These are phyloP conservation scores for Diaporthe sp. DNA, from an alignment of 2,329 filamentous ascomycete genomes.

Conservation along the genomic window DNA sequence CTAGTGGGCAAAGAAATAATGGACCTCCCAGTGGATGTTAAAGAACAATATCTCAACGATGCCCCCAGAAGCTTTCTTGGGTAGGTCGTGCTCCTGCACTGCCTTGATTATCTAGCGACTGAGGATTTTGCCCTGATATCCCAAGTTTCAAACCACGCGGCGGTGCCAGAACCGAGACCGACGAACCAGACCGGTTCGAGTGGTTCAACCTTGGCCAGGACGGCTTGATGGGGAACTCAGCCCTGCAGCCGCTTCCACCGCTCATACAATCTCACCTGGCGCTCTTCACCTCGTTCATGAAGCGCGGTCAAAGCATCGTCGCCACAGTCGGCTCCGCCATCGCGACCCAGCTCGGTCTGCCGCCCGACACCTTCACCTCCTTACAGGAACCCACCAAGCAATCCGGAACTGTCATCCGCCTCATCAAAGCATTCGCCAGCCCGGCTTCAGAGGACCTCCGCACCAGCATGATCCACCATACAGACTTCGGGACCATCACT, in stretches of 20 bases:
- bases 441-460: constrained; percentile 38
- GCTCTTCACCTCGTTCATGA: constrained; percentile 36
- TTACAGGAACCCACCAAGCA: constrained; percentile 43
- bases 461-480: constrained; percentile 49
- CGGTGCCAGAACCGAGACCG: constrained; percentile 42
- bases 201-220: constrained; percentile 49
- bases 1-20: constrained; percentile 3
- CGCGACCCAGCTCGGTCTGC: constrained; percentile 45
- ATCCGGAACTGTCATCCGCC: constrained; percentile 44
- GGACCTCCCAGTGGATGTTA: constrained; percentile 6
- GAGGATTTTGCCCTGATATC: neutral
- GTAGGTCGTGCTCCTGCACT: neutral
- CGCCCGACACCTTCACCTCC: constrained; percentile 43
- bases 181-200: constrained; percentile 46
- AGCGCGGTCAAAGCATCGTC: constrained; percentile 40
- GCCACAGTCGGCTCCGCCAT: constrained; percentile 42
- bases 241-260: constrained; percentile 38
- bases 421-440: constrained; percentile 42
- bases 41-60: constrained; percentile 8
- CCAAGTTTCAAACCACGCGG: constrained; percentile 39
- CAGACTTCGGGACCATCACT: constrained; percentile 53
- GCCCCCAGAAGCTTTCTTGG: constrained; percentile 24
- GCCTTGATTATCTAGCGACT: neutral
- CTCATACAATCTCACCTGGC: constrained; percentile 32
- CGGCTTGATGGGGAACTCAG: constrained; percentile 45